Evolutionary conservation across 2,329 filamentous ascomycete species (phyloP).

Genomic region (Xylariomycetidae sp.): DNA sequence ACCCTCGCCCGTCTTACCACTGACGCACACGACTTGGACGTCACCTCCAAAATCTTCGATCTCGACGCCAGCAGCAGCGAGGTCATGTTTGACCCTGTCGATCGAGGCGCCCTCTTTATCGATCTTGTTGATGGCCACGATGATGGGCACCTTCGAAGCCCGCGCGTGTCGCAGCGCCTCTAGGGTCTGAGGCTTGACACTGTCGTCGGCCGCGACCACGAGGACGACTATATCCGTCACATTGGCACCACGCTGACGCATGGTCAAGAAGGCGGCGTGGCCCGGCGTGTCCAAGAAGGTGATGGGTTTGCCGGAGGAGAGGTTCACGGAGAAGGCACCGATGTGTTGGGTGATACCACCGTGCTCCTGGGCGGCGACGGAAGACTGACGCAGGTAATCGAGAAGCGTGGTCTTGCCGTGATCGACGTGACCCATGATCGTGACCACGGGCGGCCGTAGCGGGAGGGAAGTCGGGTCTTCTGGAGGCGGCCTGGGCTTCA

Average conservation of each 20-base stretch:
- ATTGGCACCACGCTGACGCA: slow-evolving; percentile 91
- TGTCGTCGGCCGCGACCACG: slow-evolving; percentile 94
- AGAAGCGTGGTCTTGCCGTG: slow-evolving; percentile 97
- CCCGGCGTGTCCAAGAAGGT: slow-evolving; percentile 97
- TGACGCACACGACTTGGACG: slow-evolving; percentile 85
- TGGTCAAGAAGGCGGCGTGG: slow-evolving; percentile 90
- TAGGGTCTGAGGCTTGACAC: slow-evolving; percentile 93
- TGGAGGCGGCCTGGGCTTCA: slow-evolving; percentile 63
- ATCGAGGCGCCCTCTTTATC: slow-evolving; percentile 81
- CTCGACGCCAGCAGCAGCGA: slow-evolving; percentile 77
- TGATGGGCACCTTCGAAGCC: slow-evolving; percentile 83
- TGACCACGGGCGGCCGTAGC: slow-evolving; percentile 82
- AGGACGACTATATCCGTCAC: slow-evolving; percentile 96
- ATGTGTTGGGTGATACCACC: slow-evolving; percentile 99
- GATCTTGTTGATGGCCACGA: slow-evolving; percentile 96
- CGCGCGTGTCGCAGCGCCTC: slow-evolving; percentile 95
- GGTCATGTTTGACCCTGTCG: slow-evolving; percentile 82
- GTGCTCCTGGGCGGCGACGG: slow-evolving; percentile 84
- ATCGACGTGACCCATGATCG: slow-evolving; percentile 99
- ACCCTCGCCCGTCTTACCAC: slow-evolving; percentile 87
- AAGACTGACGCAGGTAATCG: slow-evolving; percentile 89
- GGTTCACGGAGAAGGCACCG: slow-evolving; percentile 87
- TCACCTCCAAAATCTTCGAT: slow-evolving; percentile 95
- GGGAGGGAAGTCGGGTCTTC: slow-evolving; percentile 67
- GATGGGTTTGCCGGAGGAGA: slow-evolving; percentile 82